Evolutionary conservation across 1,284 basidiomycete genomes (phyloP).

Genomic region (Hemileia vastatrix): DNA sequence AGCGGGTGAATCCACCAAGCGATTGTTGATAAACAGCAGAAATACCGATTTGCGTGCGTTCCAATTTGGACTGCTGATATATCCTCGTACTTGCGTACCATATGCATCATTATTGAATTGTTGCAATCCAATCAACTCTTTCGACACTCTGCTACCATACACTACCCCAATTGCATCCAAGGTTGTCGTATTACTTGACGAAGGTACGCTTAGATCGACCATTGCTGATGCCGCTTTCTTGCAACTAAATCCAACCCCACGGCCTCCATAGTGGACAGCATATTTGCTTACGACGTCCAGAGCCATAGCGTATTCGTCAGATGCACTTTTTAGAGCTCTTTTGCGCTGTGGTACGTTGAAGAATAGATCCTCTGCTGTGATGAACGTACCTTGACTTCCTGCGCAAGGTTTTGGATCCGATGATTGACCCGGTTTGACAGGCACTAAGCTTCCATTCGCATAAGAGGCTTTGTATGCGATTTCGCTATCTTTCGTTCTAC

Average conservation of each 20-base stretch:
- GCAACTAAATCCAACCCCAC: conserved; percentile 74
- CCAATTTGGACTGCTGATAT: conserved; percentile 79
- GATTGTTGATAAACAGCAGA: conserved; percentile 95
- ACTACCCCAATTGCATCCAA: conserved; percentile 66
- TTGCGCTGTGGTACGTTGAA: too few species aligned
- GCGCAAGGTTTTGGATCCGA: conserved; percentile 4
- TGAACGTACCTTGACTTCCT: too few species aligned
- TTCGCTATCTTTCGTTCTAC: conserved; percentile 67
- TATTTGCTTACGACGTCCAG: too few species aligned
- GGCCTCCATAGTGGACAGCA: too few species aligned
- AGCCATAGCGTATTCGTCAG: too few species aligned
- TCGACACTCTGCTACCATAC: conserved; percentile 70
- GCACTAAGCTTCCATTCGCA: conserved; percentile 30
- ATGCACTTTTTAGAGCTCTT: too few species aligned
- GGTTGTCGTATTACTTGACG: conserved; percentile 57
- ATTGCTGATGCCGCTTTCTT: conserved; percentile 68
- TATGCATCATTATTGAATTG: conserved; percentile 36
- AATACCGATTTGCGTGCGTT: conserved; percentile 74
- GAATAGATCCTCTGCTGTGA: too few species aligned
- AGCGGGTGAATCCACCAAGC: conserved; percentile 77
- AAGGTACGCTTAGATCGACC: conserved; percentile 70
- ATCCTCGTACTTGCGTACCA: conserved; percentile 59
- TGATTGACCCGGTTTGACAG: conserved; percentile 32
- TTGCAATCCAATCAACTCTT: conserved; percentile 70
- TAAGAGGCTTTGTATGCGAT: conserved; percentile 55